These are phyloP conservation scores for Phialocephala sp. DNA, from an alignment of 2,329 filamentous ascomycete genomes.

Conservation along the genomic window DNA sequence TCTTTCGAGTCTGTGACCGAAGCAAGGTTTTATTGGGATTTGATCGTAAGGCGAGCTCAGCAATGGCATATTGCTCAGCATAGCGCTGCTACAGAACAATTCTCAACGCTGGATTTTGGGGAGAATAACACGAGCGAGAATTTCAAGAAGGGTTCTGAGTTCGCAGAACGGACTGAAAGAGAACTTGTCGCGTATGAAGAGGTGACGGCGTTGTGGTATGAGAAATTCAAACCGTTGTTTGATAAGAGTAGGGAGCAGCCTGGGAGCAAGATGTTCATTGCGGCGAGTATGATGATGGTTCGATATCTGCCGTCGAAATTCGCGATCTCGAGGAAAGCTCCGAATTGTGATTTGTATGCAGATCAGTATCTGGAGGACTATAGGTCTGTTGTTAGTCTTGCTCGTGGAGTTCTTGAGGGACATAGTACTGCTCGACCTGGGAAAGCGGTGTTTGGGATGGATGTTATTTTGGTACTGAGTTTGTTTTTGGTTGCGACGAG, in stretches of 20 bases:
- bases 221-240: slow-evolving; percentile 15
- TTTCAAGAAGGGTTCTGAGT: neutral
- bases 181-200: slow-evolving; percentile 6
- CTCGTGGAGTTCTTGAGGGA: slow-evolving; percentile 14
- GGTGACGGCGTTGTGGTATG: slow-evolving; percentile 6
- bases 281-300: slow-evolving; percentile 17
- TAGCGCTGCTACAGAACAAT: neutral
- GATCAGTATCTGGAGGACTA: slow-evolving; percentile 17
- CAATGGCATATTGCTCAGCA: slow-evolving; percentile 6
- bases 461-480: slow-evolving; percentile 8
- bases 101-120: slow-evolving; percentile 12
- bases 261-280: slow-evolving; percentile 17
- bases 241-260: slow-evolving; percentile 10
- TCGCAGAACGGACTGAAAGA: neutral
- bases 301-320: slow-evolving; percentile 9
- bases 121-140: slow-evolving; percentile 4
- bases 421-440: neutral
- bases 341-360: slow-evolving; percentile 7
- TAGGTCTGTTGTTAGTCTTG: slow-evolving; percentile 2
- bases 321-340: neutral
- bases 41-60: slow-evolving; percentile 17
- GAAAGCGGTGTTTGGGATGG: slow-evolving; percentile 17
- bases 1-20: slow-evolving; percentile 21
- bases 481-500: slow-evolving; percentile 16
- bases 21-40: slow-evolving; percentile 19